Percentiles rank a stretch among this genome's conserved stretches.
Evolutionary conservation across 164 flowering plant species (phyloP).

Genomic region (Magnolia officinalis): DNA sequence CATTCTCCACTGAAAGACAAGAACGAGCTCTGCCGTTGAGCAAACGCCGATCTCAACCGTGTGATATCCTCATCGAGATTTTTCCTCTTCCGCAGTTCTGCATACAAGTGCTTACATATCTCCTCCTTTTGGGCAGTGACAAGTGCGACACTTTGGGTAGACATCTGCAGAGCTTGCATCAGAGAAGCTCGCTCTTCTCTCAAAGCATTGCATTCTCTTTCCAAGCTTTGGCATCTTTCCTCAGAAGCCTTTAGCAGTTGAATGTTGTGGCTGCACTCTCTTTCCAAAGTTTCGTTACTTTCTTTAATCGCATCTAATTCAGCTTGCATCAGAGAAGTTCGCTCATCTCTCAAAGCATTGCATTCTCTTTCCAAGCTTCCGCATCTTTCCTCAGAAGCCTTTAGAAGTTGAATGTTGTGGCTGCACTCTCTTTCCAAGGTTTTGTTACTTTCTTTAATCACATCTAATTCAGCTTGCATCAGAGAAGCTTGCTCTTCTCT

Average conservation of each 20-base stretch:
- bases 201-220: slow-evolving; percentile 49
- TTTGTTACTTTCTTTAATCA: slow-evolving; percentile 37
- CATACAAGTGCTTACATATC: slow-evolving; percentile 38
- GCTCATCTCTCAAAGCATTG: slow-evolving; percentile 51
- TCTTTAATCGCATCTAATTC: slow-evolving; percentile 50
- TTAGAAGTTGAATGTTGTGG: slow-evolving; percentile 41
- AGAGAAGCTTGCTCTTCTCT: slow-evolving; percentile 60
- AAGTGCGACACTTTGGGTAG: slow-evolving; percentile 38
- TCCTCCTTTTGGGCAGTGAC: slow-evolving; percentile 49
- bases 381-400: slow-evolving; percentile 46
- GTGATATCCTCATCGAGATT: slow-evolving; percentile 60
- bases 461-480: slow-evolving; percentile 45
- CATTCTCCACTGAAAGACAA: slow-evolving; percentile 53
- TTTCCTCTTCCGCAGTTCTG: slow-evolving; percentile 50
- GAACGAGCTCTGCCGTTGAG: slow-evolving; percentile 49
- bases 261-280: slow-evolving; percentile 34
- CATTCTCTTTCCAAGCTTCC: slow-evolving; percentile 54
- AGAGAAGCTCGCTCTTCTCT: slow-evolving; percentile 59
- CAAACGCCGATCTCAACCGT: slow-evolving; percentile 53
- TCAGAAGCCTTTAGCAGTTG: slow-evolving; percentile 49
- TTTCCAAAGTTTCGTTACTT: slow-evolving; percentile 43
- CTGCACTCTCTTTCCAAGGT: slow-evolving; percentile 43
- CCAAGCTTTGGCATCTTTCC: slow-evolving; percentile 49
- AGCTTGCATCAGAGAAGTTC: slow-evolving; percentile 38
- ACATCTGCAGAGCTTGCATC: slow-evolving; percentile 33